phyloP scores from a whole-genome alignment of 768 basidiomycete genomes.

The Trametes coccinea region DNA sequence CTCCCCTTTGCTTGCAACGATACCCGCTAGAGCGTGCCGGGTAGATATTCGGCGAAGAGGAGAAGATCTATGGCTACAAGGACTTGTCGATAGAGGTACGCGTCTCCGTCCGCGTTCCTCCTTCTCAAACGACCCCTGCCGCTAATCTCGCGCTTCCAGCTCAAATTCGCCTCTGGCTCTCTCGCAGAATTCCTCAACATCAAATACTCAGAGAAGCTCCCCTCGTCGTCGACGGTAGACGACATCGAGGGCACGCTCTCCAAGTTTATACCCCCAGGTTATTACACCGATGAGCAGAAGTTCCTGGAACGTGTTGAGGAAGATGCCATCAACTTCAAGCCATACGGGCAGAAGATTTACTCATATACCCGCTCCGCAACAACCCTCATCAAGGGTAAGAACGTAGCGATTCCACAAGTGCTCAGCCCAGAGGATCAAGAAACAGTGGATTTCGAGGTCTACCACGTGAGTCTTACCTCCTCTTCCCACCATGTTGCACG shows the following conservation, averaged over 20 bases:
- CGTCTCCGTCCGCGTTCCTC: slow-evolving; percentile 8
- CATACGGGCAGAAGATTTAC: slow-evolving; percentile 72
- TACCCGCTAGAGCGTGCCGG: not conserved
- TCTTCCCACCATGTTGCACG: not conserved
- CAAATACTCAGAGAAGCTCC: slow-evolving; percentile 65
- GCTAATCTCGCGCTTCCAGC: slow-evolving; percentile 41
- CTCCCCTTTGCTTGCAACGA: not conserved
- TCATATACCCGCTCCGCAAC: slow-evolving; percentile 68
- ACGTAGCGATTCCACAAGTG: slow-evolving; percentile 36
- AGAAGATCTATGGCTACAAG: slow-evolving; percentile 93
- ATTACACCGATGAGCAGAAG: slow-evolving; percentile 61
- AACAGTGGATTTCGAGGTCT: slow-evolving; percentile 81
- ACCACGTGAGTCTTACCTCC: slow-evolving; percentile 62
- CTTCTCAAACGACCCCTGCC: not conserved
- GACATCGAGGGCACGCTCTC: slow-evolving; percentile 80
- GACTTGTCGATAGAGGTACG: slow-evolving; percentile 81
- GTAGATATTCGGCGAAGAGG: slow-evolving; percentile 93
- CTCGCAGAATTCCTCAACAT: slow-evolving; percentile 75
- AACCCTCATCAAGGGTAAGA: slow-evolving; percentile 56
- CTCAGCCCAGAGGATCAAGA: slow-evolving; percentile 55
- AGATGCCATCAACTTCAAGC: slow-evolving; percentile 78
- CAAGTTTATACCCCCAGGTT: slow-evolving; percentile 81
- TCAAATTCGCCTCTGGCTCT: slow-evolving; percentile 87
- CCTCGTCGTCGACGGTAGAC: slow-evolving; percentile 69
- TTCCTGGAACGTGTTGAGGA: slow-evolving; percentile 73